Evolutionary conservation across 805 yeast species (phyloP).

Genomic region (Cyberlindnera amylophila): DNA sequence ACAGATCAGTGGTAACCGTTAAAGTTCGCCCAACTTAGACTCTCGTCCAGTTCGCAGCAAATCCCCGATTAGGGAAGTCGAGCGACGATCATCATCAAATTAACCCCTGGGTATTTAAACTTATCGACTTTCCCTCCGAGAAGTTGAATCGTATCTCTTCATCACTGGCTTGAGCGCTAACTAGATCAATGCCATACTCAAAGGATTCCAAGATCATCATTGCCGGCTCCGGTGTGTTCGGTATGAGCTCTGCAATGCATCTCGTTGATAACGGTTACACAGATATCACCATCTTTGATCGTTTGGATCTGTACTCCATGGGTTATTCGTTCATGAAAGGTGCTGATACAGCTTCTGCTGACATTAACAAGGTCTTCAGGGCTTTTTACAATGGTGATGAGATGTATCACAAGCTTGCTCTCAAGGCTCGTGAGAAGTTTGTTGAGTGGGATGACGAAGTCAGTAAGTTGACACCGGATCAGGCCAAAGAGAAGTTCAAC

Average conservation of each 20-base stretch:
- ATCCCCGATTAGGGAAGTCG: slow-evolving; percentile 3
- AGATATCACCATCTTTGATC: slow-evolving; percentile 37
- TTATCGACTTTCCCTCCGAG: no score
- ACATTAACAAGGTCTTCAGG: slow-evolving; percentile 38
- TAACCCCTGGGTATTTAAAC: no score
- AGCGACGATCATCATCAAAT: slow-evolving; percentile 5
- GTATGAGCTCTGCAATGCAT: slow-evolving; percentile 42
- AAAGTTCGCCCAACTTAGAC: no score
- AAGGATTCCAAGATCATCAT: slow-evolving; percentile 31
- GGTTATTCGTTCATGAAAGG: slow-evolving; percentile 33
- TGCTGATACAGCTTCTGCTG: slow-evolving; percentile 40
- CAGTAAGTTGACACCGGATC: slow-evolving; percentile 3
- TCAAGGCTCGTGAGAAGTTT: slow-evolving; percentile 18
- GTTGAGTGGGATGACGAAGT: slow-evolving; percentile 18
- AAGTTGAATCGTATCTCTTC: no score
- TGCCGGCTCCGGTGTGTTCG: slow-evolving; percentile 50
- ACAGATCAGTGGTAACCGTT: no score
- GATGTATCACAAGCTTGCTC: slow-evolving; percentile 30
- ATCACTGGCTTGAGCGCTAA: no score
- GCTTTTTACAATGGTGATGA: slow-evolving; percentile 35
- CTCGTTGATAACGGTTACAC: slow-evolving; percentile 35
- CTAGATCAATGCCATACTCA: neutral
- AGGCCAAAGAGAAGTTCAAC: slow-evolving; percentile 14
- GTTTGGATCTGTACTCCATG: slow-evolving; percentile 28
- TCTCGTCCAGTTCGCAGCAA: no score